A percentile compares a stretch with the other conserved stretches of the same genome.
Conservation (phyloP, 202 grass and related monocot species). For the Digitaria exilis region DNA sequence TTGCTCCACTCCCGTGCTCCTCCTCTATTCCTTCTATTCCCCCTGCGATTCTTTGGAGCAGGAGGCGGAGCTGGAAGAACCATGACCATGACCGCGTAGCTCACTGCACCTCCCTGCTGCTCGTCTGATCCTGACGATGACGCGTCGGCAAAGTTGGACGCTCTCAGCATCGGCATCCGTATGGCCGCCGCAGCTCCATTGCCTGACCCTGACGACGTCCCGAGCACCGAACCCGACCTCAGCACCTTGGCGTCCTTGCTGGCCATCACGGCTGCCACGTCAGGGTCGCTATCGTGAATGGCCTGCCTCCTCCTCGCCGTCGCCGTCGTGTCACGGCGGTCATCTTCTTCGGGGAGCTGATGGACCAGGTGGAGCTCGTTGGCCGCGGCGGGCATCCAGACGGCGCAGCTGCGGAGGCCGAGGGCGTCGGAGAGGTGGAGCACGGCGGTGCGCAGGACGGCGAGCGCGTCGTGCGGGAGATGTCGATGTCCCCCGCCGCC, state of each 20-base stretch:
- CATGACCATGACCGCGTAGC: slow-evolving; percentile 56
- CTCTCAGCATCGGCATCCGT: slow-evolving; percentile 47
- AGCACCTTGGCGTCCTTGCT: slow-evolving; percentile 54
- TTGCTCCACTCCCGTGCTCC: slow-evolving; percentile 15
- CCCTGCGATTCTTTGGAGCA: not conserved
- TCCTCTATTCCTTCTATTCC: not conserved
- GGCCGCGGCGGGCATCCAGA: slow-evolving; percentile 55
- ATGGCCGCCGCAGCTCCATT: slow-evolving; percentile 43
- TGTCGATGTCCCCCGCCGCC: no score
- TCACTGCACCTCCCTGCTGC: not conserved
- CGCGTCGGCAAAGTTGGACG: not conserved
- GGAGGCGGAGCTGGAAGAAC: slow-evolving; percentile 28
- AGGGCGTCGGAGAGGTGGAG: slow-evolving; percentile 62
- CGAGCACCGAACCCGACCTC: slow-evolving; percentile 38
- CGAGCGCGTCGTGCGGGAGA: slow-evolving; percentile 16
- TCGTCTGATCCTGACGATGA: not conserved
- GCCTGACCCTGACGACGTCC: not conserved
- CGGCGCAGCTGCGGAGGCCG: slow-evolving; percentile 47
- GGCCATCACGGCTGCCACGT: slow-evolving; percentile 44
- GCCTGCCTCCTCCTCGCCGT: not conserved
- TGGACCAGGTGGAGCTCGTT: slow-evolving; percentile 26
- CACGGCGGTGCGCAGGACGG: slow-evolving; percentile 52
- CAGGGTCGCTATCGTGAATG: not conserved
- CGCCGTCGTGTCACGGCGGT: not conserved
- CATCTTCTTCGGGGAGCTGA: not conserved